Conservation (phyloP, 768 basidiomycete species). For the Agaricus subrufescens region DNA sequence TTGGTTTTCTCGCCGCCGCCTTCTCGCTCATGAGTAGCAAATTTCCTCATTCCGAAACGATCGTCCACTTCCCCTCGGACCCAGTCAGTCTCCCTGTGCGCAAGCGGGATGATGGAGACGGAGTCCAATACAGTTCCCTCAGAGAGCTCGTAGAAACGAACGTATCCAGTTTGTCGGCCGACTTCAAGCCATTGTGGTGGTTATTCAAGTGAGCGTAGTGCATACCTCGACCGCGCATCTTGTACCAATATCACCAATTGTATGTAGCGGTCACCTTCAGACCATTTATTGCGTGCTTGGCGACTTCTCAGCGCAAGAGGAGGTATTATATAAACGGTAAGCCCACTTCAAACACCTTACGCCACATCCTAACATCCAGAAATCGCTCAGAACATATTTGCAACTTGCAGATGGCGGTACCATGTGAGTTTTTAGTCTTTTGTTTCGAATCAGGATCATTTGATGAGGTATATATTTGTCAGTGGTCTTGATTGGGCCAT, state of each 20-base stretch:
- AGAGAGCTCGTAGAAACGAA: conserved; percentile 33
- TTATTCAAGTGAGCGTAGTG: conserved; percentile 35
- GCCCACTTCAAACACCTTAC: conserved; percentile 6
- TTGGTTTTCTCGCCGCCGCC: conserved; percentile 30
- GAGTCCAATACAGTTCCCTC: conserved; percentile 33
- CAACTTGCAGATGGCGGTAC: conserved; percentile 60
- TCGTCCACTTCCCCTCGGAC: conserved; percentile 34
- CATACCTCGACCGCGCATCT: neutral
- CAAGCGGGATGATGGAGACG: conserved; percentile 22
- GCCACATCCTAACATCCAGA: neutral
- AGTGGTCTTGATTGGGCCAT: conserved; percentile 70
- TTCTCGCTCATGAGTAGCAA: conserved; percentile 22
- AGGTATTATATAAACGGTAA: conserved; percentile 52
- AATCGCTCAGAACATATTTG: conserved; percentile 37
- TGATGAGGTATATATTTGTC: conserved; percentile 1
- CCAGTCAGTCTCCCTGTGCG: conserved; percentile 31
- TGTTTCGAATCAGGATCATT: neutral
- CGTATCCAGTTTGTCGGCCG: conserved; percentile 36
- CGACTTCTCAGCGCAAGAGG: conserved; percentile 54
- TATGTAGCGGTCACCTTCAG: conserved; percentile 55
- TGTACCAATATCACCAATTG: neutral
- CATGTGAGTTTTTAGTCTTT: conserved; percentile 36
- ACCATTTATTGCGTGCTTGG: conserved; percentile 57
- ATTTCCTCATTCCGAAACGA: conserved; percentile 18
- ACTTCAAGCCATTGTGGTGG: conserved; percentile 46